Conservation (phyloP, 2,329 filamentous ascomycete species). For the Corinectria fuckeliana region DNA sequence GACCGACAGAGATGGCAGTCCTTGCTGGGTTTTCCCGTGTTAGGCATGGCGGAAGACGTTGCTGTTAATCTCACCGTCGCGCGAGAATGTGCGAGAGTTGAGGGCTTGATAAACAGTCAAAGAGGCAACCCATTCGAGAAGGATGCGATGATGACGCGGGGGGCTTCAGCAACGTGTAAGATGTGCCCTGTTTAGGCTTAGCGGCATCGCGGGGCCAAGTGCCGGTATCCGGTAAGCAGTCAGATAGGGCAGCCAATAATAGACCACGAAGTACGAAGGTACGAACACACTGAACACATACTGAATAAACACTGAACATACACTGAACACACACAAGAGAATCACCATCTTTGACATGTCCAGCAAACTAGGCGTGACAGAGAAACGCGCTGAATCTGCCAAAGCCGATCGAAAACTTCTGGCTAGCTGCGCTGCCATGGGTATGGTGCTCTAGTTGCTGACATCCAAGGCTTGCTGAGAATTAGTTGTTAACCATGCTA, state of each 20-base stretch:
- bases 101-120: constrained; percentile 25
- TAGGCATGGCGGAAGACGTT: constrained; percentile 43
- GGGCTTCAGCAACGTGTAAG: not conserved
- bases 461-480: not conserved
- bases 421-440: no score
- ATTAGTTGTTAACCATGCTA: not conserved
- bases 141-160: constrained; percentile 14
- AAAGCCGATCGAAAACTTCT: not conserved
- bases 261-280: no score
- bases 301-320: no score
- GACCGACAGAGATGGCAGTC: constrained; percentile 51
- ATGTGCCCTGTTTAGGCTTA: constrained; percentile 24
- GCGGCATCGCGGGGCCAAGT: constrained; percentile 2
- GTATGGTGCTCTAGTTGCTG: no score
- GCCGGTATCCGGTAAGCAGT: constrained; percentile 13
- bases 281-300: no score
- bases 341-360: not conserved
- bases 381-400: not conserved
- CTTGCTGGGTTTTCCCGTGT: constrained; percentile 49
- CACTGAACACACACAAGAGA: no score
- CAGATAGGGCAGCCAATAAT: not conserved
- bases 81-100: constrained; percentile 1
- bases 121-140: constrained; percentile 39
- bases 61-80: not conserved
- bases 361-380: no score